Base-by-base conservation (phyloP, 345 rosid species). In the Arabidopsis suecica region DNA sequence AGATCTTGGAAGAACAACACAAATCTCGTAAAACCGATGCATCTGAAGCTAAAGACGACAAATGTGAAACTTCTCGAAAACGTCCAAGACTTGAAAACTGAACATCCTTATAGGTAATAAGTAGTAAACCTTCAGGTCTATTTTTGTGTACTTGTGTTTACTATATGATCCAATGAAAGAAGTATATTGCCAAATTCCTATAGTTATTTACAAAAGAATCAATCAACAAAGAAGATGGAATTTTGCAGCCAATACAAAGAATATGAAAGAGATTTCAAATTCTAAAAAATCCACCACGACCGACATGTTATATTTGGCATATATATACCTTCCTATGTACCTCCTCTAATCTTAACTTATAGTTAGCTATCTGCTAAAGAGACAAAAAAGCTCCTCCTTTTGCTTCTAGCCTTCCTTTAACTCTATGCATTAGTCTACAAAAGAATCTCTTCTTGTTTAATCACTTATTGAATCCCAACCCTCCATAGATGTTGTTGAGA, bases 1-100 rank as follows among this genome's bases (percentile, higher is more conserved):
- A 81, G 84, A 87, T 91, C 41, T 72, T 91, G 83, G 91, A 88
- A 61, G 83, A 88, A 59, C 90, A 89, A 58, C 88, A 13, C 36
- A 25, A 49, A 49, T 49, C 54, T 49, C 12, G 9, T 20, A 49
- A 12, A 54, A 54, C 59, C 34, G 1, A 53, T 11, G 34, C 6
- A 53, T 53, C 34, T 68, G 72, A 70, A 9, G 49, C 23, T 10
- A n/a, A 62, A 4, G 78, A 66, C 37, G 65, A 71, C 30, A 37
- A 53, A 53, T 38, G 62, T 41, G 51, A 77, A 71, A 60, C 64
- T 54, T 66, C 54, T 68, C 78, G 0, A 72, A 84, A 78, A 84
- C 78, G 77, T 55, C 66, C 56, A 55, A 82, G 53, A 42, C 65
- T 57, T 69, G 72, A 55, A 53, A 22, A 13, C 14, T 40, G 7